A percentile compares a stretch with the other conserved stretches of the same genome.
phyloP scores from a whole-genome alignment of 495 filamentous ascomycete species.

The Hamigera avellanea region DNA sequence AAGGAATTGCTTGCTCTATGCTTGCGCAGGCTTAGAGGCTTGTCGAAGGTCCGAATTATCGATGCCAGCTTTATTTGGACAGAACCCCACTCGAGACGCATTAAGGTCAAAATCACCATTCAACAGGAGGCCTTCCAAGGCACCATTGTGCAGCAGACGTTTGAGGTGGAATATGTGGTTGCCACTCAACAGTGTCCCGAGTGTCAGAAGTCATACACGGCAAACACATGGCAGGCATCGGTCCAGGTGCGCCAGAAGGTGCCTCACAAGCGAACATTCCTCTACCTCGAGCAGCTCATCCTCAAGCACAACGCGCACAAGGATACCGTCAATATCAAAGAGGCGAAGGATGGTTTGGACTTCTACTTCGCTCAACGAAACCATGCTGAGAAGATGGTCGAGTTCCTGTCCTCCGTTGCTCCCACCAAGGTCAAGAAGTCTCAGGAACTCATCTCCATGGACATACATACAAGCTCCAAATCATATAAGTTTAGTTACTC shows the following conservation, averaged over 20 bases:
- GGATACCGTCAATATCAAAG: slow-evolving; percentile 94
- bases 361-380: slow-evolving; percentile 87
- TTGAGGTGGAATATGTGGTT: slow-evolving; percentile 87
- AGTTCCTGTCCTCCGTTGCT: slow-evolving; percentile 74
- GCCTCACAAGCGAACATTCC: slow-evolving; percentile 90
- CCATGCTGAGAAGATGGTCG: slow-evolving; percentile 83
- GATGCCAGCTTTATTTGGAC: slow-evolving; percentile 98
- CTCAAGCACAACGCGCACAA: slow-evolving; percentile 85
- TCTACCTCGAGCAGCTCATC: slow-evolving; percentile 94
- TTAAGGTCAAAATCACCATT: slow-evolving; percentile 88
- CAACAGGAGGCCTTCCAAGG: slow-evolving; percentile 66
- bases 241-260: slow-evolving; percentile 97
- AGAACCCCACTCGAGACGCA: slow-evolving; percentile 81
- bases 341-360: slow-evolving; percentile 85
- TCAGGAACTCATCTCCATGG: slow-evolving; percentile 83
- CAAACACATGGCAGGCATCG: slow-evolving; percentile 76
- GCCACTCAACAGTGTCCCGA: slow-evolving; percentile 83
- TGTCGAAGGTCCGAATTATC: slow-evolving; percentile 80
- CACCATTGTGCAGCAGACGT: slow-evolving; percentile 80
- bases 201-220: slow-evolving; percentile 87
- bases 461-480: slow-evolving; percentile 80
- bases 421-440: slow-evolving; percentile 75
- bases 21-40: slow-evolving; percentile 65
- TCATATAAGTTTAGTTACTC: slow-evolving; percentile 90
- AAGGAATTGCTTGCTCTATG: slow-evolving; percentile 85